These are phyloP conservation scores for Chytriomyces hyalinus DNA, from an alignment of 192 early-diverging fungal genomes.

Conservation along the genomic window DNA sequence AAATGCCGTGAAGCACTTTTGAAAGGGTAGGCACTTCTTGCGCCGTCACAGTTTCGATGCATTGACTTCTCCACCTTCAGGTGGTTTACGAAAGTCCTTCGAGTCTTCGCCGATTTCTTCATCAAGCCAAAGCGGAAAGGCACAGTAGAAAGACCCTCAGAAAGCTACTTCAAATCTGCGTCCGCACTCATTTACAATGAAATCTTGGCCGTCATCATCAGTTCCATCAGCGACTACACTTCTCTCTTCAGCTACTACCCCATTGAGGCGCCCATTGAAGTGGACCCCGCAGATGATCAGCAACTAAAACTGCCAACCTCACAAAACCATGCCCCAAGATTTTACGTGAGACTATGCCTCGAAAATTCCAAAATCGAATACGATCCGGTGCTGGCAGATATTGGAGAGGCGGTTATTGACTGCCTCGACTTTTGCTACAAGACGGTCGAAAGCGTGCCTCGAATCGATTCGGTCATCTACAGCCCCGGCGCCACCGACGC, in stretches of 20 bases:
- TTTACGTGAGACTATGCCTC: slow-evolving; percentile 53
- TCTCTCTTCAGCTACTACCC: slow-evolving; percentile 49
- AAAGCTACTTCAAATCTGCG: slow-evolving; percentile 45
- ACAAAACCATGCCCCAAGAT: slow-evolving; percentile 43
- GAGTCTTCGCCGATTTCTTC: slow-evolving; percentile 49
- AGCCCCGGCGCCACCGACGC: slow-evolving; percentile 34
- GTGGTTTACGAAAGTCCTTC: slow-evolving; percentile 49
- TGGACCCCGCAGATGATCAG: slow-evolving; percentile 8
- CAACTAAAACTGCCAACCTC: not conserved
- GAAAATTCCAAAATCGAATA: slow-evolving; percentile 52
- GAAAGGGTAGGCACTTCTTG: slow-evolving; percentile 50
- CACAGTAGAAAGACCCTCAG: slow-evolving; percentile 30
- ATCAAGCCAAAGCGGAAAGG: slow-evolving; percentile 30
- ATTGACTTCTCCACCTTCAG: slow-evolving; percentile 29
- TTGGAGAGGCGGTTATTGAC: slow-evolving; percentile 55
- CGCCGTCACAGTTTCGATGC: slow-evolving; percentile 23
- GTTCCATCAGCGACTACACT: slow-evolving; percentile 51
- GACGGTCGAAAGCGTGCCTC: slow-evolving; percentile 57
- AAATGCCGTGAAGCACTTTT: slow-evolving; percentile 57
- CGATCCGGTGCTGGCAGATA: slow-evolving; percentile 59
- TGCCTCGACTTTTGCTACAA: slow-evolving; percentile 51
- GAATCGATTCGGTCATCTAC: slow-evolving; percentile 52
- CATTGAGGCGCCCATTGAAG: slow-evolving; percentile 30
- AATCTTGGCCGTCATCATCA: slow-evolving; percentile 44
- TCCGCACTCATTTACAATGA: slow-evolving; percentile 52